phyloP scores from a whole-genome alignment of 1,284 basidiomycete species.

The Albatrellus sp. region DNA sequence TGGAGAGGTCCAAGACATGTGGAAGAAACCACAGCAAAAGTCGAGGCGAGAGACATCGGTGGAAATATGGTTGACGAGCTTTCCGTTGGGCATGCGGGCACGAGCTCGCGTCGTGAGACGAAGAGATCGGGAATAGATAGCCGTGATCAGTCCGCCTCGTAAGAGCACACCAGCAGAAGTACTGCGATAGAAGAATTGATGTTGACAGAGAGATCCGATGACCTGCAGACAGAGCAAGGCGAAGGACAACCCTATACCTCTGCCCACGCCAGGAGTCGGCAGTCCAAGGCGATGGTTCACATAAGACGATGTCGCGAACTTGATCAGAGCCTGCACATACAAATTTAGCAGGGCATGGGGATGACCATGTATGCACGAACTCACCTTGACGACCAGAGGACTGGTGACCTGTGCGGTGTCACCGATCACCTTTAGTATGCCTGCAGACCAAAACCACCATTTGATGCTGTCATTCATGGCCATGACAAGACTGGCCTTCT shows the following conservation, averaged over 20 bases:
- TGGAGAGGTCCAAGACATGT: slow-evolving; percentile 68
- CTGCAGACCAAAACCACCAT: slow-evolving; percentile 75
- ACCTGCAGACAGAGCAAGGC: slow-evolving; percentile 63
- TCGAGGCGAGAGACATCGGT: slow-evolving; percentile 89
- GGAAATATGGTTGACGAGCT: slow-evolving; percentile 86
- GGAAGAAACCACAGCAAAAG: slow-evolving; percentile 78
- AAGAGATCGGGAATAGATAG: slow-evolving; percentile 76
- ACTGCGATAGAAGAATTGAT: slow-evolving; percentile 75
- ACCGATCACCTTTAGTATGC: slow-evolving; percentile 62
- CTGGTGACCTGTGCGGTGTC: slow-evolving; percentile 67
- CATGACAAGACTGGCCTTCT: slow-evolving; percentile 54
- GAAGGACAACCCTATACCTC: slow-evolving; percentile 67
- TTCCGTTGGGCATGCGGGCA: slow-evolving; percentile 75
- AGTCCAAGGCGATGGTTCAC: slow-evolving; percentile 33
- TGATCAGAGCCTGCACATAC: slow-evolving; percentile 51
- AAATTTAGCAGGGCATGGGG: slow-evolving; percentile 1
- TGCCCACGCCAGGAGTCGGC: slow-evolving; percentile 44
- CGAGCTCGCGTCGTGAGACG: slow-evolving; percentile 72
- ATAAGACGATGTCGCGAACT: slow-evolving; percentile 61
- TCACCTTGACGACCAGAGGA: slow-evolving; percentile 66
- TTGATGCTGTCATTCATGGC: slow-evolving; percentile 78
- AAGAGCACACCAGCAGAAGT: slow-evolving; percentile 70
- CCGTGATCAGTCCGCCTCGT: slow-evolving; percentile 80
- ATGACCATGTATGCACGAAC: slow-evolving; percentile 3
- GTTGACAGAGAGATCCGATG: slow-evolving; percentile 52